Conservation (phyloP, 164 flowering plant species). For the Vitis riparia region DNA sequence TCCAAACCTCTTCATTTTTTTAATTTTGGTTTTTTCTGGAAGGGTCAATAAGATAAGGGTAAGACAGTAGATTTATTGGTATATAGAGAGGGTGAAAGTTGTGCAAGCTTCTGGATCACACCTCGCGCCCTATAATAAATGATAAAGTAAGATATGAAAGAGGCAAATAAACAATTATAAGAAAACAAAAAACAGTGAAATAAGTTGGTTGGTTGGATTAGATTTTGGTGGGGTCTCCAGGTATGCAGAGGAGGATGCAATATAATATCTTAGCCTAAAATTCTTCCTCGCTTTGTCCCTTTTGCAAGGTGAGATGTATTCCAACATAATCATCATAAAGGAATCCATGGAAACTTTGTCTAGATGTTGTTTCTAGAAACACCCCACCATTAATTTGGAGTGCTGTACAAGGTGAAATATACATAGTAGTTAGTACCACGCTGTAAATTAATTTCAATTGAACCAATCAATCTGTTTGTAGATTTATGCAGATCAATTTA, state of each 20-base stretch:
- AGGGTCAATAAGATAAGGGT: too few species aligned
- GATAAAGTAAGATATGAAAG: background rate
- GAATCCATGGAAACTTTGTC: constrained; percentile 6
- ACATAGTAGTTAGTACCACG: too few species aligned
- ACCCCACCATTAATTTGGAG: background rate
- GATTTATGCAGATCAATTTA: too few species aligned
- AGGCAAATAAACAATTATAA: background rate
- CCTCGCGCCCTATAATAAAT: background rate
- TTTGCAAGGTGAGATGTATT: constrained; percentile 26
- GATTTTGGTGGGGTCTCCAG: constrained; percentile 15
- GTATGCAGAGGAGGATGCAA: background rate
- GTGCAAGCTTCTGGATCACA: too few species aligned
- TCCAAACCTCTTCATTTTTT: too few species aligned
- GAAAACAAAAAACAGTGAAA: constrained; percentile 8
- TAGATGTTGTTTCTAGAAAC: constrained; percentile 4
- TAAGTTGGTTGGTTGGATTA: constrained; percentile 27
- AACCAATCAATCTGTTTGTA: too few species aligned
- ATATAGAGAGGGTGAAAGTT: too few species aligned
- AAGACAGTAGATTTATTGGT: too few species aligned
- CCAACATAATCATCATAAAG: background rate
- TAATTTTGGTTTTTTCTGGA: too few species aligned
- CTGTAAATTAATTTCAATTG: too few species aligned
- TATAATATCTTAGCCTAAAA: constrained; percentile 13
- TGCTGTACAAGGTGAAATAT: background rate
- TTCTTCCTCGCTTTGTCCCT: constrained; percentile 18